Evolutionary conservation across 176 grass and related monocot species (phyloP).

Genomic region (Melocanna baccifera): DNA sequence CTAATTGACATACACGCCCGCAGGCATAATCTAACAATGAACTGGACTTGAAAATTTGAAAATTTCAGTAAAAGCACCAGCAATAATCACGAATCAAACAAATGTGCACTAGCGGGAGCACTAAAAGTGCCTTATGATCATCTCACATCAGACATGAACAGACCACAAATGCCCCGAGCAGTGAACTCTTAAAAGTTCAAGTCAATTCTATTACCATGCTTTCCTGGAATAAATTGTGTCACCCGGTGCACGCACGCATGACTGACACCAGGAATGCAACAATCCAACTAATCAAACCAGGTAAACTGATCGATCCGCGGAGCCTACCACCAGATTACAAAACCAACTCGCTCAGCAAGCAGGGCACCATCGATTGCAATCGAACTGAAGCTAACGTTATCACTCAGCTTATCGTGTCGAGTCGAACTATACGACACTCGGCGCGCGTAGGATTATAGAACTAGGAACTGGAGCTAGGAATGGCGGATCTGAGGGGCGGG

Average conservation of each 20-base stretch:
- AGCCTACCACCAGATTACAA: background rate
- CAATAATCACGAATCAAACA: background rate
- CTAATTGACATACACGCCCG: background rate
- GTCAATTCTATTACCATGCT: background rate
- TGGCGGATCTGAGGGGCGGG: conserved; percentile 3
- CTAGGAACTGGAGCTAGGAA: background rate
- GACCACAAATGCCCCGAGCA: background rate
- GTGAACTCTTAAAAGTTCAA: background rate
- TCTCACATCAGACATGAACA: no score
- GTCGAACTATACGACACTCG: background rate
- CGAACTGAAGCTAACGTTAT: background rate
- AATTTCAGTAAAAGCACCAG: background rate
- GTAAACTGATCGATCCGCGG: background rate
- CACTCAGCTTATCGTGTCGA: background rate
- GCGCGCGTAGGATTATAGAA: background rate
- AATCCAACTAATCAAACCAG: background rate
- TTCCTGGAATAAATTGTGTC: background rate
- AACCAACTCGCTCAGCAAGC: conserved; percentile 22
- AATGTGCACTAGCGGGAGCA: no score
- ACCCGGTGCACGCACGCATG: background rate
- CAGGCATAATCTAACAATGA: background rate
- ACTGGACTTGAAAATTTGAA: background rate
- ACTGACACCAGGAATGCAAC: background rate
- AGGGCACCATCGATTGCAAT: background rate
- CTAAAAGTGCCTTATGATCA: no score